Base-by-base conservation (phyloP, 202 grass and related monocot species). In the Setaria viridis region DNA sequence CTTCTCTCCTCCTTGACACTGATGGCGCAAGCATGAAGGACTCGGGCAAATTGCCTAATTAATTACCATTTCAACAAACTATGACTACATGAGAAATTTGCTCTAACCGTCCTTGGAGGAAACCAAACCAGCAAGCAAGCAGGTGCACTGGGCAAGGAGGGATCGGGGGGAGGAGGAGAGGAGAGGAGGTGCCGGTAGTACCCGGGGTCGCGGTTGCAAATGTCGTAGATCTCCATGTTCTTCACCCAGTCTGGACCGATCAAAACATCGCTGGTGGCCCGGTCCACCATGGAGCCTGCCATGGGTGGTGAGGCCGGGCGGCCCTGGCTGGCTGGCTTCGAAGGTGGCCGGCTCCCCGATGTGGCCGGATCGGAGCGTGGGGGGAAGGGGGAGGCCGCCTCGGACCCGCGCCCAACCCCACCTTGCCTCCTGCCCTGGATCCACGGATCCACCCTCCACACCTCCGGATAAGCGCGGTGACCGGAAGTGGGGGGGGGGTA, bases 221-320 rank as follows among this genome's bases (percentile, higher is more conserved):
- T 94, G 84, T 99, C 96, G 87, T 93, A 95, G 96, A 99, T 95
- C 91, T 94, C 93, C 89, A 95, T 92, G 93, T 99, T 99, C 91
- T 92, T 99, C 9, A 93, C 96, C 96, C 93, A 95, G 90, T 99
- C 96, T 5, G 96, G 84, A 46, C 91, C 93, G 82, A 99, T 95
- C 80, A 99, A 83, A 85, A 89, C 85, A 85, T 95, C 91, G 86
- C 93, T 99, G 70, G 90, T 99, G 62, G 96, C 96, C 32, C 93
- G 88, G 84, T 94, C 90, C 65, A 95, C 93, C 88, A 95, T 91
- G 81, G 93, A 15, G 60, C 89, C 96, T 20, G 96, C 96, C 96
- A 99, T 98, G 87, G 62, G 3, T 0, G 48, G 48, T 7, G 17
- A 25, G 25, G 25, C 25, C 25, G 25, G 25, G 25, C 25, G 25